Evolutionary conservation across 495 filamentous ascomycete species (phyloP), one percentile per base, ranked within the genome.

Genomic region (Neurospora cerealis): DNA sequence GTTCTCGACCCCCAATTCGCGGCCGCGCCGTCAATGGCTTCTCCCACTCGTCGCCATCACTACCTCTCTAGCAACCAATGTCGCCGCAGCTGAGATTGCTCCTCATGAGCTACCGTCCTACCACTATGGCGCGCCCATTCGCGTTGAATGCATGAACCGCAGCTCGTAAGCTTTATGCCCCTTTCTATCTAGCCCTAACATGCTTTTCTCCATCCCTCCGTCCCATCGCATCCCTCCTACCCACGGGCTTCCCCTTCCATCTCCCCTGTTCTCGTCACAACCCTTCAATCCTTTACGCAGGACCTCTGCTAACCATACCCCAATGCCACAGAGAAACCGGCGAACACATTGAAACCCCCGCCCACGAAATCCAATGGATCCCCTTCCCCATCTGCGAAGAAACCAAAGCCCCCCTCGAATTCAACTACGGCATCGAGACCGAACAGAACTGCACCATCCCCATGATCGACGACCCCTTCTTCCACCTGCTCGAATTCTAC

Each of bases 401-500:
- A 82, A 98, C 96, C 13, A 87, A 86, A 38, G 84, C 88, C 69
- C 92, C 96, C 2, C 88, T 98, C 76, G 88, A 94, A 74, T 89
- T 99, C 78, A 87, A 88, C 79, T 99, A 96, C 85, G 94, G 95
- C 82, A 82, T 93, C 76, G 92, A 94, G 78, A 85, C 86, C 85
- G 93, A 95, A 76, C 85, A 97, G 76, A 97, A 94, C 83, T 99
- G 96, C 86, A 99, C 96, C 69, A 92, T 98, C 81, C 84, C 90
- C 78, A 87, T 92, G 78, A 88, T 98, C 78, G 85, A 89, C 78
- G 96, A 99, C 83, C 88, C 91, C 24, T 91, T 97, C 86, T 99
- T 96, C 88, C 96, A 99, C 83, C 91, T 98, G 60, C 89, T 98
- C 81, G 96, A 99, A 84, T 98, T 97, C 88, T 98, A 98, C 88